A percentile compares a stretch with the other conserved stretches of the same genome.
These are phyloP conservation scores for Adansonia digitata DNA, from an alignment of 345 rosid genomes.

Conservation along the genomic window DNA sequence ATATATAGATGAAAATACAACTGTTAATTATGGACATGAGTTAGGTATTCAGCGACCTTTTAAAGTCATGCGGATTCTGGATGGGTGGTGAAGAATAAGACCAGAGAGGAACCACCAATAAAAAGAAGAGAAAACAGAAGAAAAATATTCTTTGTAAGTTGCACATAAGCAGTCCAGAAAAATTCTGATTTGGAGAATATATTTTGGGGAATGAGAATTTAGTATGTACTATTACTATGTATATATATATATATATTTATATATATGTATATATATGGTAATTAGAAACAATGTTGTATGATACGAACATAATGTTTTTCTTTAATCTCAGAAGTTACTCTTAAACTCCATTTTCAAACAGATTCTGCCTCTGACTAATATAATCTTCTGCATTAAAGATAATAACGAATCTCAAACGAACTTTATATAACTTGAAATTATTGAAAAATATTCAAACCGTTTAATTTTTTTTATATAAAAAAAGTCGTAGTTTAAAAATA, in stretches of 20 bases:
- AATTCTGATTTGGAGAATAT: constrained; percentile 5
- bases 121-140: not conserved
- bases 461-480: no score
- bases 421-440: no score
- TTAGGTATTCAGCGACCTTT: not conserved
- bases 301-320: no score
- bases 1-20: no score
- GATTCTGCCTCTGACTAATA: no score
- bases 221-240: no score
- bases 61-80: constrained; percentile 15
- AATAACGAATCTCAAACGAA: no score
- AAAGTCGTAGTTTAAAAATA: no score
- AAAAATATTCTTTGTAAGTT: constrained; percentile 5
- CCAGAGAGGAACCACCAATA: not conserved
- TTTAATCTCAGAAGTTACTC: no score
- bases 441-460: no score
- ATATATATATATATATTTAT: not conserved
- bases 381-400: no score
- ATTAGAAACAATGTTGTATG: not conserved
- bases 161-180: not conserved
- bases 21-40: not conserved
- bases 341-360: no score
- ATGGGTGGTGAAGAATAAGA: constrained; percentile 12
- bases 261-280: not conserved
- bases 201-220: constrained; percentile 1